Evolutionary conservation across 2,329 filamentous ascomycete species (phyloP), one percentile per base, ranked within the genome.

Genomic region (Aotearoamyces nothofagi): DNA sequence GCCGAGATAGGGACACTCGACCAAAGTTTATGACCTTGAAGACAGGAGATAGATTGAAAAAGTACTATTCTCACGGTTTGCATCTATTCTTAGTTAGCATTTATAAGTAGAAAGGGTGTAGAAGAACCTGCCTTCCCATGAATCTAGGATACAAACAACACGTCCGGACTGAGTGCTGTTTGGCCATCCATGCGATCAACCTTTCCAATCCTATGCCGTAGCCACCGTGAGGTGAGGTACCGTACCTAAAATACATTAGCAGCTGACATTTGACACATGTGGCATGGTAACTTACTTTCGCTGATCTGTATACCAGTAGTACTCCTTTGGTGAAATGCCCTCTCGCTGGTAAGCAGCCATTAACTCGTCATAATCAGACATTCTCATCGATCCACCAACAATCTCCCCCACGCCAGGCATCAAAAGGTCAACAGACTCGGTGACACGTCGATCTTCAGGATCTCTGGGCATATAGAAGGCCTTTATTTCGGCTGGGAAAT

Each of bases 281-380:
- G 10, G 29, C 12, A 25, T 31, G 29, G 38, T 35, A 36, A 72
- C 77, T 63, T 58, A 86, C 81, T 90, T 92, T 51, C 86, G 68
- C 69, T 93, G 84, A 58, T 94, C 90, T 17, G 84, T 92, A 61
- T 96, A 98, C 90, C 90, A 98, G 66, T 92, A 96, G 60, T 96
- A 96, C 25, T 78, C 75, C 43, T 69, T 69, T 12, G 84, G 72
- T 44, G 81, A 73, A 52, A 96, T 92, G 22, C 77, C 78, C 57
- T 94, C 79, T 37, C 78, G 72, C 55, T 83, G 73, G 53, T 92
- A 98, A 1, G 82, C 90, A 14, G 66, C 75, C 64, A 94, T 75
- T 41, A 94, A 61, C 63, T 93, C 84, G 9, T 92, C 80, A 51
- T 81, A 83, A 50, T 81, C 75, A 50, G 86, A 74, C 70, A 94